A percentile compares a stretch with the other conserved stretches of the same genome.
These are phyloP conservation scores for Leccinum fibrillosum DNA, from an alignment of 768 basidiomycete genomes.

Conservation along the genomic window DNA sequence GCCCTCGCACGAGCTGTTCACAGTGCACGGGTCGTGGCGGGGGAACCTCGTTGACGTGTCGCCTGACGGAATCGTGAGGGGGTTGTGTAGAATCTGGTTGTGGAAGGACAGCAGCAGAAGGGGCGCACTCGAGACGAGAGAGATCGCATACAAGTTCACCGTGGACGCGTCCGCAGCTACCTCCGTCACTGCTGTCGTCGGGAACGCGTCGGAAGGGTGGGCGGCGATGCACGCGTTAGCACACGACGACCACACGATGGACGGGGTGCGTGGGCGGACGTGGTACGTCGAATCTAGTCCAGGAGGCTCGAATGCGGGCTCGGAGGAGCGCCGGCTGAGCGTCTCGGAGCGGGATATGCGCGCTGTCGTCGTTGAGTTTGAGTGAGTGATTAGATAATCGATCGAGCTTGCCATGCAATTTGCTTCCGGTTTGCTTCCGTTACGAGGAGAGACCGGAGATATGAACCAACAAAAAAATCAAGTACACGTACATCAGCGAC, in stretches of 20 bases:
- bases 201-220: conserved; percentile 12
- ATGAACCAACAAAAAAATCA: neutral
- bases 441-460: neutral
- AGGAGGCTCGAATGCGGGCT: neutral
- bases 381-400: neutral
- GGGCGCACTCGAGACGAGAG: neutral
- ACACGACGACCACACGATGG: conserved; percentile 8
- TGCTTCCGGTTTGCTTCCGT: neutral
- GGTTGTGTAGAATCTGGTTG: conserved; percentile 2
- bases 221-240: neutral
- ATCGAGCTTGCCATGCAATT: neutral
- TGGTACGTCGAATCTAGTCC: conserved; percentile 4
- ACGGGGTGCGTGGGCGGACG: conserved; percentile 11
- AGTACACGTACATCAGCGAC: neutral
- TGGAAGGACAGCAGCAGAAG: neutral
- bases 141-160: conserved; percentile 10
- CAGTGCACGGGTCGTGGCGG: conserved; percentile 9
- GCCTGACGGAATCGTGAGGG: conserved; percentile 14
- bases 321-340: neutral
- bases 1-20: conserved; percentile 10
- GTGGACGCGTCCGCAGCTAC: conserved; percentile 15
- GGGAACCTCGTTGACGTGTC: conserved; percentile 16
- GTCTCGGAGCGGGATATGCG: conserved; percentile 1
- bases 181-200: conserved; percentile 4
- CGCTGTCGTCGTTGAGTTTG: conserved; percentile 12